Percentiles rank a stretch among this genome's conserved stretches.
Evolutionary conservation across 2,329 filamentous ascomycete species (phyloP).

Genomic region (Lasiodiplodia sp.): DNA sequence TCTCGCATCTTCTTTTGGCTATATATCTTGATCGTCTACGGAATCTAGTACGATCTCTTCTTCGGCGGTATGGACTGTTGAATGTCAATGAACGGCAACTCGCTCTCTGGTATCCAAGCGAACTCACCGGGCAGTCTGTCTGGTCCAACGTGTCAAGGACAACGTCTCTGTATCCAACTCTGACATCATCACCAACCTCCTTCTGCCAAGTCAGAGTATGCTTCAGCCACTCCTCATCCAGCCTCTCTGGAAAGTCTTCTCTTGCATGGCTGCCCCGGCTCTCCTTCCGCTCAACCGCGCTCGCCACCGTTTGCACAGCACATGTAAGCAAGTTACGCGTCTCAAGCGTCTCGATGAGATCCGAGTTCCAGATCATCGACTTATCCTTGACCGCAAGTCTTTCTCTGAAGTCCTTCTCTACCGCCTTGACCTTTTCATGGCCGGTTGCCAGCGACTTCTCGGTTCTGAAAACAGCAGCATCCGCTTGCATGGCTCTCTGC

Average conservation of each 20-base stretch:
- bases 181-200: slow-evolving; percentile 48
- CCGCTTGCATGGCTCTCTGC: slow-evolving; percentile 57
- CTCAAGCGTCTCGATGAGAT: slow-evolving; percentile 58
- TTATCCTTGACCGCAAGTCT: slow-evolving; percentile 51
- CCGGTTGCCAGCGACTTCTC: slow-evolving; percentile 47
- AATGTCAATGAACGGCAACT: neutral
- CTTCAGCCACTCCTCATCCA: slow-evolving; percentile 55
- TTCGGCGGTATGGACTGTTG: slow-evolving; percentile 43
- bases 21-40: neutral
- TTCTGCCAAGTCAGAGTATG: slow-evolving; percentile 58
- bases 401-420: slow-evolving; percentile 47
- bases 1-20: neutral
- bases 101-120: neutral
- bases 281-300: slow-evolving; percentile 53
- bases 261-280: slow-evolving; percentile 56
- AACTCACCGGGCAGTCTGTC: slow-evolving; percentile 46
- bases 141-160: slow-evolving; percentile 55
- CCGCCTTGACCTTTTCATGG: slow-evolving; percentile 40
- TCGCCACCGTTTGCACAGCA: slow-evolving; percentile 56
- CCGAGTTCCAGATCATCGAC: slow-evolving; percentile 59
- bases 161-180: slow-evolving; percentile 52
- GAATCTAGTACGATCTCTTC: slow-evolving; percentile 44
- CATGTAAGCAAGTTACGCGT: slow-evolving; percentile 56
- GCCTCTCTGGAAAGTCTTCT: slow-evolving; percentile 55
- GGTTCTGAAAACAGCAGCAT: slow-evolving; percentile 57